Conservation (phyloP, 2,329 filamentous ascomycete species). For the Sclerotinia subarctica region DNA sequence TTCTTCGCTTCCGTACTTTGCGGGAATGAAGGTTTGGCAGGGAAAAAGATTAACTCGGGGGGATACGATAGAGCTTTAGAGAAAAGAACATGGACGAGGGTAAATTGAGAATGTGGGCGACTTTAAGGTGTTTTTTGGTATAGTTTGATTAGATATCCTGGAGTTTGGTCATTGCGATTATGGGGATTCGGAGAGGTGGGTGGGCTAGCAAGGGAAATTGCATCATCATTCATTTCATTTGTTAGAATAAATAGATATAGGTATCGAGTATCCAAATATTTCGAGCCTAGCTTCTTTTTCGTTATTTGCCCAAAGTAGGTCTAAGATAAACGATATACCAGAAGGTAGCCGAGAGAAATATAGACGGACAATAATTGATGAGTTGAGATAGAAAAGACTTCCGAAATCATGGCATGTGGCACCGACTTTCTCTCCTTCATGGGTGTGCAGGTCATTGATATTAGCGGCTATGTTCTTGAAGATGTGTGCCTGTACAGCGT, state of each 20-base stretch:
- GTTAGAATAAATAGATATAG: not conserved
- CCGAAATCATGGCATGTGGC: constrained; percentile 24
- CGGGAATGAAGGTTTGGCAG: constrained; percentile 9
- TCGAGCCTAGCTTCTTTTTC: not conserved
- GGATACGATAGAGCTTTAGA: not conserved
- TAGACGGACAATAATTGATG: not conserved
- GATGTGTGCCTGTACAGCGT: constrained; percentile 33
- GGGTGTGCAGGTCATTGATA: constrained; percentile 37
- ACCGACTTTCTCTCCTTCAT: constrained; percentile 22
- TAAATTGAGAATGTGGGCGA: not conserved
- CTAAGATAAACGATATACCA: not conserved
- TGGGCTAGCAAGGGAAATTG: not conserved
- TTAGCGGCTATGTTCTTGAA: constrained; percentile 38
- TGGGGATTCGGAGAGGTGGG: not conserved
- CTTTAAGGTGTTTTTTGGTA: not conserved
- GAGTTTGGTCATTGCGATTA: not conserved
- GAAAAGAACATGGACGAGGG: not conserved
- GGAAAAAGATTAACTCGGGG: not conserved
- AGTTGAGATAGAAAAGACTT: not conserved
- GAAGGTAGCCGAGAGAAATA: not conserved
- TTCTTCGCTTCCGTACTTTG: constrained; percentile 6
- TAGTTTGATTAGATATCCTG: not conserved
- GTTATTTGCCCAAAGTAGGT: not conserved
- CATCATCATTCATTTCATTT: not conserved
- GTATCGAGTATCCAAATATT: not conserved